Evolutionary conservation across 2,329 filamentous ascomycete species (phyloP).

Genomic region (Fusarium luffae): DNA sequence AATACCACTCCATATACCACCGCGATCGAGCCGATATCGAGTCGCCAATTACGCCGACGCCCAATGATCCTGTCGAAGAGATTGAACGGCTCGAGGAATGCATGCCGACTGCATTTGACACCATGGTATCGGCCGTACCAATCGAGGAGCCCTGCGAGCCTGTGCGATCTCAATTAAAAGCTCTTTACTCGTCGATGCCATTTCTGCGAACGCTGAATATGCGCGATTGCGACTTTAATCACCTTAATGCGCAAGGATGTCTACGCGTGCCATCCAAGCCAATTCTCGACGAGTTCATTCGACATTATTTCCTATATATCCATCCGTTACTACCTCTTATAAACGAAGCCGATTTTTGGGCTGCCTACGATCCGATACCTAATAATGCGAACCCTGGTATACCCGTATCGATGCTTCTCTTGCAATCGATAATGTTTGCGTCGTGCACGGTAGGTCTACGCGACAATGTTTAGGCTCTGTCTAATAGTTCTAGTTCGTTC

Average conservation of each 20-base stretch:
- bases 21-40: slow-evolving; percentile 4
- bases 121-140: background rate
- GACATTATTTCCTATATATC: slow-evolving; percentile 38
- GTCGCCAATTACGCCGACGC: background rate
- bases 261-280: slow-evolving; percentile 34
- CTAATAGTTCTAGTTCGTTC: slow-evolving; percentile 28
- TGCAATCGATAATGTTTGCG: slow-evolving; percentile 40
- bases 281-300: slow-evolving; percentile 35
- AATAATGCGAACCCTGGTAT: slow-evolving; percentile 1
- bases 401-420: slow-evolving; percentile 27
- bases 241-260: slow-evolving; percentile 30
- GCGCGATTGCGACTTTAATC: slow-evolving; percentile 28
- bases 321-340: slow-evolving; percentile 32
- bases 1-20: background rate
- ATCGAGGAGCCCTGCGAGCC: slow-evolving; percentile 6
- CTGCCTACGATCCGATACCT: slow-evolving; percentile 14
- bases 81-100: background rate
- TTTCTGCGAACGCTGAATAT: slow-evolving; percentile 30
- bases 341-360: slow-evolving; percentile 36
- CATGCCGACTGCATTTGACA: background rate
- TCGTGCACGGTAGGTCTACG: slow-evolving; percentile 31
- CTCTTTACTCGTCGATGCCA: slow-evolving; percentile 34
- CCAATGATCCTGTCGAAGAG: background rate
- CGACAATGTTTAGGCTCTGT: too few relatives aligned
- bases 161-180: slow-evolving; percentile 30